Percentiles rank a stretch among this genome's conserved stretches.
Evolutionary conservation across 2,329 filamentous ascomycete genomes (phyloP).

Genomic region (Didymella sp.): DNA sequence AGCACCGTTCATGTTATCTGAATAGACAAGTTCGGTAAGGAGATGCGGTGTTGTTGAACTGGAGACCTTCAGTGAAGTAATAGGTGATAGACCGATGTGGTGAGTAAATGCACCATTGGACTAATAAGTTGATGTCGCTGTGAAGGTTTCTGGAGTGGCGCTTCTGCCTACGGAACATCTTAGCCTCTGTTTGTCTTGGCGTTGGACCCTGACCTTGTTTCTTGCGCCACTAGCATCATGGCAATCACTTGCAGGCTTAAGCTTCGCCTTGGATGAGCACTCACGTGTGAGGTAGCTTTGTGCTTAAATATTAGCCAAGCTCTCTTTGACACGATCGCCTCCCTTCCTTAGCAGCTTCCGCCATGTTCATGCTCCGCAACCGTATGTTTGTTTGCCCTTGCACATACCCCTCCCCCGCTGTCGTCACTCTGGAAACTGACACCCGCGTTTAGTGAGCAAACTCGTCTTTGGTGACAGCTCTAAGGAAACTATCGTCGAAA

Average conservation of each 20-base stretch:
- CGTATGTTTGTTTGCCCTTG: constrained; percentile 40
- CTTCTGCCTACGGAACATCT: constrained; percentile 3
- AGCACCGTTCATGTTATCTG: background rate
- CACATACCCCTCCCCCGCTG: constrained; percentile 37
- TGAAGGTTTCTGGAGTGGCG: background rate
- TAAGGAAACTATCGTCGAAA: constrained; percentile 92
- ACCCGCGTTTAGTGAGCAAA: constrained; percentile 73
- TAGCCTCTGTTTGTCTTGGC: constrained; percentile 15
- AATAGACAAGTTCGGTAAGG: background rate
- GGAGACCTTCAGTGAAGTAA: constrained; percentile 19
- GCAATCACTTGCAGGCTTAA: constrained; percentile 10
- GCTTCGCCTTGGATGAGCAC: constrained; percentile 13
- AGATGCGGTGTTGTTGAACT: too few species aligned
- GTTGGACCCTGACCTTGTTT: constrained; percentile 17
- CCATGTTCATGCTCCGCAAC: constrained; percentile 53
- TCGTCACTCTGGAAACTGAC: constrained; percentile 32
- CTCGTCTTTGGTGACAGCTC: constrained; percentile 87
- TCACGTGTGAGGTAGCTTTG: constrained; percentile 16
- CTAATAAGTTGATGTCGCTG: background rate
- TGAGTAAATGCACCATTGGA: constrained; percentile 53
- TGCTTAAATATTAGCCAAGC: constrained; percentile 21
- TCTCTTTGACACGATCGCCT: constrained; percentile 30
- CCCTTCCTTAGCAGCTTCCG: constrained; percentile 24
- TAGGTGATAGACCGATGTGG: constrained; percentile 55
- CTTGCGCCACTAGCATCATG: constrained; percentile 19